Percentiles rank a stretch among this genome's conserved stretches.
phyloP scores from a whole-genome alignment of 768 basidiomycete species.

The Suillus subluteus region DNA sequence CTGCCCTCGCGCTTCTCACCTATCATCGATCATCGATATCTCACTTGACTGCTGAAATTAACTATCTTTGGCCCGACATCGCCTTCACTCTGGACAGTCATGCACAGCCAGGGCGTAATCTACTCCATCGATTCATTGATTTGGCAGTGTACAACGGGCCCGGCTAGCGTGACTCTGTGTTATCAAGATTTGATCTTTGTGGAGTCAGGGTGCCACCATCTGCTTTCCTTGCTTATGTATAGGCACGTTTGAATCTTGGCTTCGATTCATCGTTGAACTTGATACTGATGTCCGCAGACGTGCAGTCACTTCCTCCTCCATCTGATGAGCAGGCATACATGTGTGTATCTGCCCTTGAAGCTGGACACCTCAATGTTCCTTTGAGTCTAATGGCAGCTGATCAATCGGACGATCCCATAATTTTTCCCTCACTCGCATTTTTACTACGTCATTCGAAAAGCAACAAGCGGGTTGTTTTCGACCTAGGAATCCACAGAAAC shows the following conservation, averaged over 20 bases:
- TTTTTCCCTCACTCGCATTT: conserved; percentile 55
- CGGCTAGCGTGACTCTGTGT: neutral
- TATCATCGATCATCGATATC: neutral
- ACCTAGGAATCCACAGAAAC: conserved; percentile 47
- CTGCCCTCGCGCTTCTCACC: too few relatives aligned
- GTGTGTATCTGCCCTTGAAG: conserved; percentile 58
- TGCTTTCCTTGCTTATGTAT: neutral
- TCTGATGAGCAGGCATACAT: conserved; percentile 50
- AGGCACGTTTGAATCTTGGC: neutral
- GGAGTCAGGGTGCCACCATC: neutral
- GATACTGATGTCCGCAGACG: neutral
- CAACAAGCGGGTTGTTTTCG: conserved; percentile 49
- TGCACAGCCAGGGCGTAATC: neutral
- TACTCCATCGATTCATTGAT: neutral
- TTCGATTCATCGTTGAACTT: neutral
- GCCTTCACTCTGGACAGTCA: neutral
- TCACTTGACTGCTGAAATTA: neutral
- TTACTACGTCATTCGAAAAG: conserved; percentile 50
- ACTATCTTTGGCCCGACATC: neutral
- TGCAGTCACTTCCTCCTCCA: conserved; percentile 42
- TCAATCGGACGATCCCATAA: conserved; percentile 28
- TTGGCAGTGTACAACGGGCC: neutral
- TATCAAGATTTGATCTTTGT: neutral
- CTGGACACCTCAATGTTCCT: conserved; percentile 46
- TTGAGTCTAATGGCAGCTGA: conserved; percentile 42